phyloP scores from a whole-genome alignment of 495 filamentous ascomycete genomes.

The Sphaerosporella brunnea region DNA sequence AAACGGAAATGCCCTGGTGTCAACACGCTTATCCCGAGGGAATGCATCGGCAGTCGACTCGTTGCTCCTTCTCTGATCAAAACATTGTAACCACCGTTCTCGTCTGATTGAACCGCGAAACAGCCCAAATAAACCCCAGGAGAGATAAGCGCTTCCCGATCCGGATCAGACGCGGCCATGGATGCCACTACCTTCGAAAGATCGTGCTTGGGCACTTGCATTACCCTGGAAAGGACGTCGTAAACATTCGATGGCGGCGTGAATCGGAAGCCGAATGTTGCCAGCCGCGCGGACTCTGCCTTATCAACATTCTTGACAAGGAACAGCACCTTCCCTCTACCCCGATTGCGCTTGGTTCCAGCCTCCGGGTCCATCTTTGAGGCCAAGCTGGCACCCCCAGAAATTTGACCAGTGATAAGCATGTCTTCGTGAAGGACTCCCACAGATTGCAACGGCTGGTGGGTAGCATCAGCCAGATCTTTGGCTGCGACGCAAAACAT shows the following conservation, averaged over 20 bases:
- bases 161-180: slow-evolving; percentile 30
- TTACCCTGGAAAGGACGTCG: slow-evolving; percentile 44
- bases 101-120: slow-evolving; percentile 52
- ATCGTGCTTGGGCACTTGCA: slow-evolving; percentile 45
- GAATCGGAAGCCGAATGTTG: slow-evolving; percentile 59
- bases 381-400: background rate
- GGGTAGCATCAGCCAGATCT: slow-evolving; percentile 47
- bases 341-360: background rate
- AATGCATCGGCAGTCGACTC: background rate
- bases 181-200: slow-evolving; percentile 39
- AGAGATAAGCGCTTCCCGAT: slow-evolving; percentile 1
- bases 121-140: slow-evolving; percentile 54
- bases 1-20: background rate
- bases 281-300: slow-evolving; percentile 30
- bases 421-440: slow-evolving; percentile 69
- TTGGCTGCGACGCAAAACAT: slow-evolving; percentile 68
- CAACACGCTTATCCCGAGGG: background rate
- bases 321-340: slow-evolving; percentile 44
- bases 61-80: slow-evolving; percentile 33
- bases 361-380: background rate
- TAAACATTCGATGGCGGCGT: slow-evolving; percentile 51
- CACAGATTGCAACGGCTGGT: slow-evolving; percentile 42
- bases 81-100: slow-evolving; percentile 53
- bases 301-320: slow-evolving; percentile 49
- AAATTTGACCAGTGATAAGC: slow-evolving; percentile 38